phyloP scores from a whole-genome alignment of 768 basidiomycete species.

The Macrolepiota albuminosa region DNA sequence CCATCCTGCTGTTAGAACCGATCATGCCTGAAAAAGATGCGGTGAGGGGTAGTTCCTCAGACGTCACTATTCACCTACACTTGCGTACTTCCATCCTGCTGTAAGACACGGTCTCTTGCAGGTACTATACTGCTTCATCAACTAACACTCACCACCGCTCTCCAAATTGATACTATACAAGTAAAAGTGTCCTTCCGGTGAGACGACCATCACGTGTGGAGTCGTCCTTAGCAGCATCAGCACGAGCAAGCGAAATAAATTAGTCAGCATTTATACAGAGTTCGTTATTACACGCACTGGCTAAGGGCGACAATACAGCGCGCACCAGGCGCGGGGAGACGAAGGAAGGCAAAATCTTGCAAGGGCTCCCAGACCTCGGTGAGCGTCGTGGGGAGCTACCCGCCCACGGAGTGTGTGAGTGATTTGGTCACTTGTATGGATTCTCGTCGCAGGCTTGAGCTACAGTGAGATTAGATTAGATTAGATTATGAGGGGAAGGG shows the following conservation, averaged over 20 bases:
- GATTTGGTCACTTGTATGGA: slow-evolving; percentile 25
- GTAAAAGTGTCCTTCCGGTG: slow-evolving; percentile 93
- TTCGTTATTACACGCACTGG: slow-evolving; percentile 45
- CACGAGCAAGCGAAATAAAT: too few relatives aligned
- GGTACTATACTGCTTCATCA: slow-evolving; percentile 87
- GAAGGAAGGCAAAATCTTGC: slow-evolving; percentile 88
- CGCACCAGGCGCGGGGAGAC: slow-evolving; percentile 72
- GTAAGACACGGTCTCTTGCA: neutral
- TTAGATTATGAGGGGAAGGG: too few relatives aligned
- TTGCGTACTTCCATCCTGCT: neutral
- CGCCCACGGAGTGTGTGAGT: slow-evolving; percentile 74
- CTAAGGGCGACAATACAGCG: slow-evolving; percentile 87
- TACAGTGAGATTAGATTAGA: neutral
- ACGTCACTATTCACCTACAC: neutral
- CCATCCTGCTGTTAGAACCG: too few relatives aligned
- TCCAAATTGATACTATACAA: slow-evolving; percentile 95
- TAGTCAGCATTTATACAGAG: too few relatives aligned
- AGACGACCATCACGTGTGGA: slow-evolving; percentile 40
- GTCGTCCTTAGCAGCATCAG: slow-evolving; percentile 34
- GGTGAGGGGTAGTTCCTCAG: neutral
- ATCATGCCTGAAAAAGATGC: too few relatives aligned
- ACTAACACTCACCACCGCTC: slow-evolving; percentile 88
- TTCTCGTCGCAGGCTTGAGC: slow-evolving; percentile 56
- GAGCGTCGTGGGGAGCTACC: slow-evolving; percentile 81
- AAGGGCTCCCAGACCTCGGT: slow-evolving; percentile 99